Evolutionary conservation across 2,329 filamentous ascomycete species (phyloP).

Genomic region (Exserohilum turcica): DNA sequence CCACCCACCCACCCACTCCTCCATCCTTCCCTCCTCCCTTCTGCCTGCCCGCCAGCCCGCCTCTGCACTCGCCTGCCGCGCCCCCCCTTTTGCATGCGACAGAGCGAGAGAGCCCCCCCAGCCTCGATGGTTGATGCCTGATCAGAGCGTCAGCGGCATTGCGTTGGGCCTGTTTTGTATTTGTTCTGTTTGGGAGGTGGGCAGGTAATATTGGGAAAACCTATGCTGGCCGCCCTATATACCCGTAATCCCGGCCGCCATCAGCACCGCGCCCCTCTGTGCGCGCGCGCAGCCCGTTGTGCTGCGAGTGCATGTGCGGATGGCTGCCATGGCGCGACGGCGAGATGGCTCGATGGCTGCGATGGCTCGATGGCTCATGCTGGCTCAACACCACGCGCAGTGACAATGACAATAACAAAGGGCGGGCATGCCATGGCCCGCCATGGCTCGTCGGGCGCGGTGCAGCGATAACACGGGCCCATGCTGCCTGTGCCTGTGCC

Average conservation of each 20-base stretch:
- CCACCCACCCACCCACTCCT: neutral
- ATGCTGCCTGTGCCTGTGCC: conserved; percentile 28
- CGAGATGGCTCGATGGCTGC: too few relatives aligned
- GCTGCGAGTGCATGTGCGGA: conserved; percentile 18
- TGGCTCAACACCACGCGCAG: neutral
- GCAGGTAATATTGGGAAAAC: conserved; percentile 15
- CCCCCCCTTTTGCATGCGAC: too few relatives aligned
- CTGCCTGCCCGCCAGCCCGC: neutral
- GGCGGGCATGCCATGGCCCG: conserved; percentile 17
- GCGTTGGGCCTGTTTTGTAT: conserved; percentile 12
- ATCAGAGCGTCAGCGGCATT: conserved; percentile 1
- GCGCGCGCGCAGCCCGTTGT: too few relatives aligned
- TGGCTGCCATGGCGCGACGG: conserved; percentile 5
- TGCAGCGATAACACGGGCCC: conserved; percentile 29
- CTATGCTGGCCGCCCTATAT: conserved; percentile 26
- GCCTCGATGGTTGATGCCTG: conserved; percentile 5
- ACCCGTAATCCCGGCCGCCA: conserved; percentile 26
- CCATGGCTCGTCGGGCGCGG: conserved; percentile 30
- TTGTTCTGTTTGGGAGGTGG: conserved; percentile 11
- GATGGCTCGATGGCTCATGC: too few relatives aligned
- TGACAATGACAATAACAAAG: conserved; percentile 5
- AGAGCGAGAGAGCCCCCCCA: neutral
- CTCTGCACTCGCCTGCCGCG: too few relatives aligned
- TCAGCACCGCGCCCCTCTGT: too few relatives aligned
- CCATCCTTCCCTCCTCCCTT: too few relatives aligned